Conservation (phyloP, 257 asterid species). For the Solanum infundibuliforme region DNA sequence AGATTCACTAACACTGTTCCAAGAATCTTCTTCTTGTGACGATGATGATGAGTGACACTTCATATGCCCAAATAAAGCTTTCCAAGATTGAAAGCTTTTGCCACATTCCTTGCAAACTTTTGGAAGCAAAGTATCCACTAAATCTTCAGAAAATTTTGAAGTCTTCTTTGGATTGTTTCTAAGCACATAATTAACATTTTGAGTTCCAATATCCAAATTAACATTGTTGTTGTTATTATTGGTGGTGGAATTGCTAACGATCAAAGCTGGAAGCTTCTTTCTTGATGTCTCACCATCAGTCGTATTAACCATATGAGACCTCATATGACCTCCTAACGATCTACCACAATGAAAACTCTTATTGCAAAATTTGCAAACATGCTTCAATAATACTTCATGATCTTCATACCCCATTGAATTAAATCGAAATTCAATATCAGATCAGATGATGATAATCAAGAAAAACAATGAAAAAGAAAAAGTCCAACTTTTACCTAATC, state of each 20-base stretch:
- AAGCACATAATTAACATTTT: neutral
- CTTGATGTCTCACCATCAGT: slow-evolving; percentile 18
- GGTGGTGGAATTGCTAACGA: neutral
- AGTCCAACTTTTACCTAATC: neutral
- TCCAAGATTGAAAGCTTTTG: slow-evolving; percentile 63
- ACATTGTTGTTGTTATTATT: neutral
- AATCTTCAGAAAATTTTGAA: slow-evolving; percentile 7
- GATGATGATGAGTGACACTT: slow-evolving; percentile 61
- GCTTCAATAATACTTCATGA: slow-evolving; percentile 23
- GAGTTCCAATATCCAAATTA: neutral
- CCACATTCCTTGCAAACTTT: slow-evolving; percentile 70
- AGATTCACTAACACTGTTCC: slow-evolving; percentile 33
- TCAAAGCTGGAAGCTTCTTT: neutral
- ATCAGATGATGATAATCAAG: neutral
- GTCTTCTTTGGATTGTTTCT: slow-evolving; percentile 29
- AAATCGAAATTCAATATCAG: neutral
- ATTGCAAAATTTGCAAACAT: slow-evolving; percentile 58
- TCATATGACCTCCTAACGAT: slow-evolving; percentile 68
- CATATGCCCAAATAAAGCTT: slow-evolving; percentile 88
- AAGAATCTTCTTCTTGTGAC: slow-evolving; percentile 23
- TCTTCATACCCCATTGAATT: slow-evolving; percentile 24
- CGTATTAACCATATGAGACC: slow-evolving; percentile 66
- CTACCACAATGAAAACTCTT: slow-evolving; percentile 55
- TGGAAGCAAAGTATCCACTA: slow-evolving; percentile 14
- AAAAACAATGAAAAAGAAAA: neutral